Base-by-base conservation (phyloP, 768 basidiomycete species). In the Mycena vulgaris region DNA sequence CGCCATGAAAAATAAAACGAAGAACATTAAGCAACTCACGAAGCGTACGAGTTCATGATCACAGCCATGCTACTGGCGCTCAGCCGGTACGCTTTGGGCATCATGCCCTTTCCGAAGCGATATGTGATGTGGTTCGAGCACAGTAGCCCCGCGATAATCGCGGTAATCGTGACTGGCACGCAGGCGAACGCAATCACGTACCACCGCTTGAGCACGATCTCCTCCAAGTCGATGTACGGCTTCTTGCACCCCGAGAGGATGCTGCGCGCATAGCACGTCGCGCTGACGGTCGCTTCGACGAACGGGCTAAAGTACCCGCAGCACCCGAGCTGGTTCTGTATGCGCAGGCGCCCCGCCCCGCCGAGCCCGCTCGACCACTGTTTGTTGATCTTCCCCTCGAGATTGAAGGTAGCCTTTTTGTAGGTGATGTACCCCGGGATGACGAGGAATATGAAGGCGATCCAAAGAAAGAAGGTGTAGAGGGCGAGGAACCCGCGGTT, bases 401-500 rank as follows among this genome's bases (percentile, higher is more conserved):
- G 83, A 76, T 91, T 90, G 84, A 91, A 91, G 7, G 87, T 84
- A 68, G 83, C 82, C 49, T 84, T 81, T 76, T 89, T 90, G 84
- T 90, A 92, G 19, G 89, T 87, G 77, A 90, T 77, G 77, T 92
- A 92, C 1, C 91, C 90, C 0, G 91, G 91, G 0, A 86, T 81
- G 75, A 90, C 84, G 76, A 92, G 86, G 31, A 90, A 75, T 1
- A 81, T 88, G 72, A 92, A 87, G 65, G 85, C 84, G 74, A 88
- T 78, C 91, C 91, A 92, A 58, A 89, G 85, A 49, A 89, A 72
- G 75, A 90, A 89, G 69, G 90, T 81, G 78, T 90, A 92, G 40
- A 88, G 78, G 28, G 90, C 89, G 56, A 91, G 85, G 83, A 92
- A 91, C 87, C 81, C 62, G 83, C 95, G 93, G 79, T 95, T 94